Evolutionary conservation across 2,329 filamentous ascomycete genomes (phyloP).

Genomic region (Ilyonectria destructans): DNA sequence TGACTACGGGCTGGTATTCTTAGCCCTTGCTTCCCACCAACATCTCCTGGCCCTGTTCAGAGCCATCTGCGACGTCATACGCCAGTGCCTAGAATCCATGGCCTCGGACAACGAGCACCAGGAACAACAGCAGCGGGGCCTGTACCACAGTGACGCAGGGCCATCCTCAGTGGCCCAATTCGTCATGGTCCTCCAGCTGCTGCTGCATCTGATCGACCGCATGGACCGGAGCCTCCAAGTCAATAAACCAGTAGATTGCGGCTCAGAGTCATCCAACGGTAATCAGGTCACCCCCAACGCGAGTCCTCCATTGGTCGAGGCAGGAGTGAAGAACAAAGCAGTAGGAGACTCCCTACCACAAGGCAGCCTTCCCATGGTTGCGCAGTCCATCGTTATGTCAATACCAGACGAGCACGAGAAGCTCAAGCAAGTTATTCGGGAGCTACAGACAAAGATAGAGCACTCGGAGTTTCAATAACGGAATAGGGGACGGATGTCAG

Average conservation of each 20-base stretch:
- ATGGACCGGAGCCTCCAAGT: background rate
- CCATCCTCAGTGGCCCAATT: background rate
- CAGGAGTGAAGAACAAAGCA: background rate
- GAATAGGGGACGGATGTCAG: background rate
- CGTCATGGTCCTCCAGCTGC: background rate
- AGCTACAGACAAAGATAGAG: background rate
- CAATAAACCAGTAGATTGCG: background rate
- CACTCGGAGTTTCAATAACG: background rate
- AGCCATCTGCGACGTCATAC: background rate
- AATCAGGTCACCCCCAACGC: background rate
- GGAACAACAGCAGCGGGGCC: background rate
- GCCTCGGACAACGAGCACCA: background rate
- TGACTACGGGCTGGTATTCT: background rate
- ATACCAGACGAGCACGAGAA: background rate
- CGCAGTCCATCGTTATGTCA: background rate
- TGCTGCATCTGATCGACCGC: slow-evolving; percentile 2
- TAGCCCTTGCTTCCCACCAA: background rate
- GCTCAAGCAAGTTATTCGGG: background rate
- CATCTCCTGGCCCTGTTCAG: background rate
- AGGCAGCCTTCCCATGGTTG: background rate
- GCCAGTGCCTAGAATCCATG: background rate
- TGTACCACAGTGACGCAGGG: background rate
- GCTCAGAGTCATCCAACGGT: background rate
- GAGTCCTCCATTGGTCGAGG: background rate
- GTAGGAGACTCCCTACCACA: background rate